phyloP scores from a whole-genome alignment of 2,329 filamentous ascomycete species.

The Coniella lustricola region DNA sequence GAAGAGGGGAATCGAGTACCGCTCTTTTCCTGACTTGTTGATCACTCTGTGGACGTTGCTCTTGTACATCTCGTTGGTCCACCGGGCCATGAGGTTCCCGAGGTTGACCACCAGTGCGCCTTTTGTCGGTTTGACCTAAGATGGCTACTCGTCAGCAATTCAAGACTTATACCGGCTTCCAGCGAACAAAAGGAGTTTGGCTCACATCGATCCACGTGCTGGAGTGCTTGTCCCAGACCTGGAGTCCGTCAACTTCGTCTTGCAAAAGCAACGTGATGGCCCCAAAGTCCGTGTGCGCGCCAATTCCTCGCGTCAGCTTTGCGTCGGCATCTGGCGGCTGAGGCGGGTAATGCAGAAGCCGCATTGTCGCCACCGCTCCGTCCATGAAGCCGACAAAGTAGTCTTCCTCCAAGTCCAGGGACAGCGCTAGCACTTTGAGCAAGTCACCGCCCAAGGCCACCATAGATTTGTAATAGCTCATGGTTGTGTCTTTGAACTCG shows the following conservation, averaged over 20 bases:
- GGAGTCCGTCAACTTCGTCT: conserved; percentile 39
- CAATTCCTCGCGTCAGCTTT: conserved; percentile 29
- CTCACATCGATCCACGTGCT: conserved; percentile 35
- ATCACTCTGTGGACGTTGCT: conserved; percentile 49
- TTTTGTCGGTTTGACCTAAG: conserved; percentile 34
- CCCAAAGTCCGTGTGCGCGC: conserved; percentile 49
- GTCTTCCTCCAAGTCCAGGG: conserved; percentile 29
- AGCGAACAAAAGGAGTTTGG: neutral
- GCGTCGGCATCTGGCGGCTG: conserved; percentile 28
- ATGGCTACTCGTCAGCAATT: neutral
- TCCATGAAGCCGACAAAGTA: conserved; percentile 36
- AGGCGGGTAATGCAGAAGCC: conserved; percentile 40
- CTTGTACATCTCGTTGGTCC: conserved; percentile 46
- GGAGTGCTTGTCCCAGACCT: conserved; percentile 39
- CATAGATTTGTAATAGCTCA: conserved; percentile 31
- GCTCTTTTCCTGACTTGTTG: conserved; percentile 39
- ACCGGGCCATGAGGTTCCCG: conserved; percentile 39
- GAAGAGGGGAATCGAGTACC: conserved; percentile 47
- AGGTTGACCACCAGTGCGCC: conserved; percentile 44
- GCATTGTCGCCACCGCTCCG: conserved; percentile 34
- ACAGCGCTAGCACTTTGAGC: conserved; percentile 31
- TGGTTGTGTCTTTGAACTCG: conserved; percentile 29
- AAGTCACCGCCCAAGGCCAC: conserved; percentile 31
- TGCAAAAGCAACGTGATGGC: conserved; percentile 48
- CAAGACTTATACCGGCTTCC: no score